Evolutionary conservation across 192 early-diverging fungal genomes (phyloP), one percentile per base, ranked within the genome.

Genomic region (Backusella westeae): DNA sequence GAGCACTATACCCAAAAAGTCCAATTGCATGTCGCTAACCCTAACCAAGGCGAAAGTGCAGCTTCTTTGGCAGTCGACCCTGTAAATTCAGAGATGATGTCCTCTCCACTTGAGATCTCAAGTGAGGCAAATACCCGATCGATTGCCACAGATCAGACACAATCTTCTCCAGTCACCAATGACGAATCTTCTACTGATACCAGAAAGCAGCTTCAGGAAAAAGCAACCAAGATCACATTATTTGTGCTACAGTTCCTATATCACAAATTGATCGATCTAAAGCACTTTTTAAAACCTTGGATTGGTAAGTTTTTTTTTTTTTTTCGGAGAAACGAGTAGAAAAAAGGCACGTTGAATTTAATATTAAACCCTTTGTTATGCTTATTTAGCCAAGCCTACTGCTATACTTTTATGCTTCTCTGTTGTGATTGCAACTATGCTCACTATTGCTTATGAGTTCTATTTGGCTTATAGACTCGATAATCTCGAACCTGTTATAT

Each of bases 401-500:
- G 59, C 68, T 21, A 35, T 69, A 23, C 38, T 69, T 14, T n/a
- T 65, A 36, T 73, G 39, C 14, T 34, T 73, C 42, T 35, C 53
- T 73, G 34, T 46, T 19, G 21, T 68, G 17, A 17, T 68, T 26
- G 14, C 42, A 9, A 67, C 52, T 6, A 12, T 73, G 34, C 29
- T 36, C 12, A 39, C 63, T 10, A 49, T 74, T 46, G 34, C 46
- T 15, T 78, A 74, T 63, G 77, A 78, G 59, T 34, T 26, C 14
- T 73, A 70, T 44, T 26, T 53, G 29, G 35, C 73, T 4, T 74
- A 68, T 41, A 39, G n/a, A 36, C 42, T 67, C 8, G 42, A 34
- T 38, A 53, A 21, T 5, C 26, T 78, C 15, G 77, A 78, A 34
- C 73, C 77, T 1, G 38, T 69, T 36, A 6, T 73, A 21, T 78